phyloP scores from a whole-genome alignment of 108 stramenopile species.

The Nitzschia sp. region DNA sequence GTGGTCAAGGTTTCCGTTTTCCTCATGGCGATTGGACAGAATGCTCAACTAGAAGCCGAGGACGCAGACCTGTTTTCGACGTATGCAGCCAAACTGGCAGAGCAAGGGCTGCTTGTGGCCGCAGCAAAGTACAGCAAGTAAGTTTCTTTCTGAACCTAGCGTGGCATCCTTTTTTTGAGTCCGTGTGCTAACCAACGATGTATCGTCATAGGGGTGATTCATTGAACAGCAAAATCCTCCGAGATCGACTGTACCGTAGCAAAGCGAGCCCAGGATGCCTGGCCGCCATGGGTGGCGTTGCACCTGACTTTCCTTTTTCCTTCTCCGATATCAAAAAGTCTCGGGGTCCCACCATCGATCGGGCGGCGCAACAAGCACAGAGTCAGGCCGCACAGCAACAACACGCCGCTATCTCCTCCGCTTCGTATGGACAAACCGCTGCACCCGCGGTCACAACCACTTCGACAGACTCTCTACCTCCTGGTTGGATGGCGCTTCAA shows the following conservation, averaged over 20 bases:
- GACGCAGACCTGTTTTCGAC: constrained; percentile 74
- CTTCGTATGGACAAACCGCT: constrained; percentile 23
- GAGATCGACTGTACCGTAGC: constrained; percentile 75
- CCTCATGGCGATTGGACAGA: constrained; percentile 62
- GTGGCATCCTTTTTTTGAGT: background rate
- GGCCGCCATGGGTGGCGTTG: constrained; percentile 51
- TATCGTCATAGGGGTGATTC: constrained; percentile 28
- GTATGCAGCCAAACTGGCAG: constrained; percentile 88
- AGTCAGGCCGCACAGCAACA: background rate
- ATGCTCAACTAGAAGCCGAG: constrained; percentile 50
- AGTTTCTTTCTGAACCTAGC: too few species aligned
- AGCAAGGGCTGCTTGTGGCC: constrained; percentile 85
- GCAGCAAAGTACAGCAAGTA: constrained; percentile 82
- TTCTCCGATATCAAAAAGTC: constrained; percentile 58
- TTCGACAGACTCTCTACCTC: constrained; percentile 41
- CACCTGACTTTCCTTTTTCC: constrained; percentile 78
- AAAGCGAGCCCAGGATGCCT: constrained; percentile 56
- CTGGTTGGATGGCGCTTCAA: constrained; percentile 77
- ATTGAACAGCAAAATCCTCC: constrained; percentile 59
- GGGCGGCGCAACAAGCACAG: background rate
- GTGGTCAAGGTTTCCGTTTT: constrained; percentile 91
- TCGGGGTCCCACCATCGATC: constrained; percentile 29
- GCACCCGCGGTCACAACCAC: background rate
- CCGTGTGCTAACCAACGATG: background rate
- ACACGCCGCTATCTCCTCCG: background rate